Evolutionary conservation across 1,284 basidiomycete genomes (phyloP).

Genomic region (Austropuccinia psidii): DNA sequence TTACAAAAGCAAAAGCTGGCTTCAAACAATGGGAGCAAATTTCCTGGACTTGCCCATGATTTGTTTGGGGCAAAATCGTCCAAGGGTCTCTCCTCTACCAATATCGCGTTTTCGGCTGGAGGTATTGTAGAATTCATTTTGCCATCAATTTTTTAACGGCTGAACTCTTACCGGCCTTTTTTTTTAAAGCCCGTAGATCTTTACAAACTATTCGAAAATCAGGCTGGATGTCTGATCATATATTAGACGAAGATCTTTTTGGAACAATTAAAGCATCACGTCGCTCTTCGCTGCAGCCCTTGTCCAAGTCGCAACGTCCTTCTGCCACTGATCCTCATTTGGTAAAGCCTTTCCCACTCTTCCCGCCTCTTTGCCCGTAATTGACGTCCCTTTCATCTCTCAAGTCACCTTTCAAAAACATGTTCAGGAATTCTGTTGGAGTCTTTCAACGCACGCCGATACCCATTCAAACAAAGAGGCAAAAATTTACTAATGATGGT

Average conservation of each 20-base stretch:
- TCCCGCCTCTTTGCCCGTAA: not conserved
- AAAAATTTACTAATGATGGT: not conserved
- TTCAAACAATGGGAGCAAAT: not conserved
- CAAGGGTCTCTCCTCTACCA: not conserved
- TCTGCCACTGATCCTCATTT: too few species aligned
- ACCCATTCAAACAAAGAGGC: not conserved
- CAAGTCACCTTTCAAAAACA: not conserved
- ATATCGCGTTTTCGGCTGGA: not conserved
- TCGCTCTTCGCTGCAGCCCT: not conserved
- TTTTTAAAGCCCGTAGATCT: not conserved
- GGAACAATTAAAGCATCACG: not conserved
- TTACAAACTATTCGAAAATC: too few species aligned
- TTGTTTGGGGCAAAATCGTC: slow-evolving; percentile 30
- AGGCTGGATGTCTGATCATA: slow-evolving; percentile 26
- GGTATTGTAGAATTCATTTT: not conserved
- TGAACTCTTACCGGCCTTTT: not conserved
- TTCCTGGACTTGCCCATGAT: slow-evolving; percentile 24
- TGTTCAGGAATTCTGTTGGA: slow-evolving; percentile 24
- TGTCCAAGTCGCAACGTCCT: too few species aligned
- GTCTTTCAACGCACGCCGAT: not conserved
- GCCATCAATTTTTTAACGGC: not conserved
- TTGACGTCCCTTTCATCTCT: not conserved
- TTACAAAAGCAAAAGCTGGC: slow-evolving; percentile 6
- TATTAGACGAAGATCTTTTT: slow-evolving; percentile 27
- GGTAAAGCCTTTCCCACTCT: not conserved